Conservation (phyloP, 2,329 filamentous ascomycete species). For the Microcyclosporella mali region DNA sequence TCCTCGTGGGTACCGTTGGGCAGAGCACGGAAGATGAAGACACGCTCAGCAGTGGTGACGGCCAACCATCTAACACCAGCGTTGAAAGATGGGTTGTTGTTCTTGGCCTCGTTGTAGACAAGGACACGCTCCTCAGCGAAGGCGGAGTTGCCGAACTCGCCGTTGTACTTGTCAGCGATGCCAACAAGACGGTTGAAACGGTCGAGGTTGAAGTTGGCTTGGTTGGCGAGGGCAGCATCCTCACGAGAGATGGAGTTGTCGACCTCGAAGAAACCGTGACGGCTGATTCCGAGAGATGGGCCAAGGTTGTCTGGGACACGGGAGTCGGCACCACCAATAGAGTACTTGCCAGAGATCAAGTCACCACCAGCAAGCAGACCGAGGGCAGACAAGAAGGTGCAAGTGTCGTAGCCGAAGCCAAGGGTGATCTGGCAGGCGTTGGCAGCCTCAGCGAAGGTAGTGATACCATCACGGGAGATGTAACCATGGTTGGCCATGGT, state of each 20-base stretch:
- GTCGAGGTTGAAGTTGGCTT: conserved; percentile 24
- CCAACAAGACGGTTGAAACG: conserved; percentile 19
- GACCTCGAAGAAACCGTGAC: conserved; percentile 26
- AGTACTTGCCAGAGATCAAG: conserved; percentile 22
- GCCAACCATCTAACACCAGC: conserved; percentile 23
- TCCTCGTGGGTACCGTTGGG: conserved; percentile 21
- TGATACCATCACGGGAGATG: conserved; percentile 24
- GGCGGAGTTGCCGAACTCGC: conserved; percentile 19
- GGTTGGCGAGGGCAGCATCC: conserved; percentile 24
- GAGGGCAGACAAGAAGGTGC: conserved; percentile 23
- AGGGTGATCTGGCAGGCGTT: conserved; percentile 26
- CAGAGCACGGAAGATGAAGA: conserved; percentile 26
- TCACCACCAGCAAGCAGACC: conserved; percentile 27
- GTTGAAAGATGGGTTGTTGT: conserved; percentile 25
- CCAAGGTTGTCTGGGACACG: conserved; percentile 26
- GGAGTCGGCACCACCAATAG: conserved; percentile 22
- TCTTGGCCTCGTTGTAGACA: conserved; percentile 24
- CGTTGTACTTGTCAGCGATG: conserved; percentile 20
- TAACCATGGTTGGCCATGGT: conserved; percentile 29
- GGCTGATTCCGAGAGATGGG: conserved; percentile 23
- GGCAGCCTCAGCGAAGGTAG: conserved; percentile 25
- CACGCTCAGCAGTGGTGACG: conserved; percentile 26
- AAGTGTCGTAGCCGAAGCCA: conserved; percentile 25
- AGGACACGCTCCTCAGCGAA: conserved; percentile 22
- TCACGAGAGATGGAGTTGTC: conserved; percentile 26